phyloP scores from a whole-genome alignment of 176 grass and related monocot species.

The Triticum turgidum region DNA sequence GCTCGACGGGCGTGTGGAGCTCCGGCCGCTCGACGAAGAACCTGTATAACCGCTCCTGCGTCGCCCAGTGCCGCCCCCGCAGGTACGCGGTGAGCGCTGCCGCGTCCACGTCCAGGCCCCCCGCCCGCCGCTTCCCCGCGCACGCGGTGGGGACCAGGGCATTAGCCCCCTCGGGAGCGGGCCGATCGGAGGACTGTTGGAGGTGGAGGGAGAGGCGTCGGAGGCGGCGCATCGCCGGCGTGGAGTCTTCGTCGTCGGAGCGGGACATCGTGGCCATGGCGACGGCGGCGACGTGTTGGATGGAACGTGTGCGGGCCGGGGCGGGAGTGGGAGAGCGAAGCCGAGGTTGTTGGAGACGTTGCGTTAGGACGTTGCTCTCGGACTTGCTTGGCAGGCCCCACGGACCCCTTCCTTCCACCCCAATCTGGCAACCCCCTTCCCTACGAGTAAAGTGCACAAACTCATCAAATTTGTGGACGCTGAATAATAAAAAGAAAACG shows the following conservation, averaged over 20 bases:
- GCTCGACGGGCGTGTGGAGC: slow-evolving; percentile 85
- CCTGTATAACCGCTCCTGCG: slow-evolving; percentile 61
- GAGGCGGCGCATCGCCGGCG: slow-evolving; percentile 52
- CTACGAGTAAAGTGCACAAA: too few relatives aligned
- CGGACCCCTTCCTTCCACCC: too few relatives aligned
- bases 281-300: slow-evolving; percentile 19
- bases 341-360: slow-evolving; percentile 10
- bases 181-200: slow-evolving; percentile 7
- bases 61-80: slow-evolving; percentile 44
- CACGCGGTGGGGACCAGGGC: slow-evolving; percentile 51
- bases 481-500: too few relatives aligned
- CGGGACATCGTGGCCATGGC: slow-evolving; percentile 1
- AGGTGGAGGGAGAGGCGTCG: slow-evolving; percentile 63
- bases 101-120: slow-evolving; percentile 44
- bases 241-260: neutral
- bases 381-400: too few relatives aligned
- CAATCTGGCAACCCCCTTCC: too few relatives aligned
- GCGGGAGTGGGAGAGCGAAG: neutral
- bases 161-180: neutral
- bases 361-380: slow-evolving; percentile 3
- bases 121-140: slow-evolving; percentile 31
- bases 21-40: slow-evolving; percentile 68
- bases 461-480: too few relatives aligned
- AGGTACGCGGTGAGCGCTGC: slow-evolving; percentile 51
- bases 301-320: slow-evolving; percentile 27